Percentiles rank a stretch among this genome's conserved stretches.
These are phyloP conservation scores for Selaginella tamariscina DNA, from an alignment of 75 land plant genomes.

Conservation along the genomic window DNA sequence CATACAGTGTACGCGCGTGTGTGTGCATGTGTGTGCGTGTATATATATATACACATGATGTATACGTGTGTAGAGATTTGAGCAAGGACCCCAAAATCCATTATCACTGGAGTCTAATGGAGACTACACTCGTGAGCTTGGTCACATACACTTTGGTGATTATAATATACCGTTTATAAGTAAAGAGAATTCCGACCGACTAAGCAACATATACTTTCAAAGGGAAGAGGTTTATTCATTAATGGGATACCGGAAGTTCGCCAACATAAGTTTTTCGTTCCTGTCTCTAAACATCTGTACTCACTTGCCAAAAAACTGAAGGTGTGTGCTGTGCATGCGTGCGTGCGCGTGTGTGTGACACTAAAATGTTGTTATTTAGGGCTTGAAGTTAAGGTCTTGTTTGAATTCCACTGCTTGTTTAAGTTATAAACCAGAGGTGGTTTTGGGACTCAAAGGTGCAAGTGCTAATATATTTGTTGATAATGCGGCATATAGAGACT, in stretches of 20 bases:
- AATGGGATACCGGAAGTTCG: constrained; percentile 17
- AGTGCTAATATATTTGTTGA: constrained; percentile 44
- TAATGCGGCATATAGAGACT: constrained; percentile 46
- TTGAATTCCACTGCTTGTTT: constrained; percentile 40
- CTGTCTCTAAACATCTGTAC: constrained; percentile 9
- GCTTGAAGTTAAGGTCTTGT: constrained; percentile 26
- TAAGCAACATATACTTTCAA: constrained; percentile 14
- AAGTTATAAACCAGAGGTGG: constrained; percentile 29
- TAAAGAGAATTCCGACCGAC: constrained; percentile 18
- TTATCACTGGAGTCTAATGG: constrained; percentile 40
- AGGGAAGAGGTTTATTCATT: constrained; percentile 17
- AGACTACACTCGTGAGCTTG: constrained; percentile 43
- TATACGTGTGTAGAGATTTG: constrained; percentile 42
- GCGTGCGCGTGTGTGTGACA: no score
- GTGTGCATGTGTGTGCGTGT: background rate
- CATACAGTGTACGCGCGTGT: background rate
- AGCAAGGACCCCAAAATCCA: constrained; percentile 36
- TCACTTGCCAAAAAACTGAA: constrained; percentile 1
- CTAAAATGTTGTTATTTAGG: no score
- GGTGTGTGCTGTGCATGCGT: no score
- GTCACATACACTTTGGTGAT: constrained; percentile 32
- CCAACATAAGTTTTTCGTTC: constrained; percentile 17
- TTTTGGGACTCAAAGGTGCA: constrained; percentile 30
- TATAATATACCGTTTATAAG: constrained; percentile 32
- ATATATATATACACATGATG: no score